Percentiles rank a stretch among this genome's conserved stretches.
These are phyloP conservation scores for Linanthus parryae DNA, from an alignment of 148 eudicot species.

Conservation along the genomic window DNA sequence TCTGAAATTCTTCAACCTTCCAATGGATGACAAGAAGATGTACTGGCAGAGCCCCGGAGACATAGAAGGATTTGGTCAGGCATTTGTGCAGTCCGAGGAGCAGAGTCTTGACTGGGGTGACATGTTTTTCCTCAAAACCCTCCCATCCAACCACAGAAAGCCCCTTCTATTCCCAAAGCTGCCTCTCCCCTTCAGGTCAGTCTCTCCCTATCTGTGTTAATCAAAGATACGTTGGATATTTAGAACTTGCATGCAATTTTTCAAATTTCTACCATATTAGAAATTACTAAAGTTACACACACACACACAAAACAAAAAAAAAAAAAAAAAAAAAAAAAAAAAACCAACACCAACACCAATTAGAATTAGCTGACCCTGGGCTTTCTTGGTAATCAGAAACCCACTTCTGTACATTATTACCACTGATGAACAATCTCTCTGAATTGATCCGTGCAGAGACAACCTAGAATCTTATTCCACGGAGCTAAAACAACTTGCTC, in stretches of 20 bases:
- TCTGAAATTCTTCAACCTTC: constrained; percentile 22
- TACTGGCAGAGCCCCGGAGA: constrained; percentile 24
- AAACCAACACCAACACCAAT: not conserved
- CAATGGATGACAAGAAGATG: constrained; percentile 25
- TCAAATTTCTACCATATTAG: not conserved
- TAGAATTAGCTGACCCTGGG: not conserved
- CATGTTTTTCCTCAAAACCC: constrained; percentile 12
- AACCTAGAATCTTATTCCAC: constrained; percentile 16
- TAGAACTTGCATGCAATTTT: not conserved
- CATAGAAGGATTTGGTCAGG: constrained; percentile 34
- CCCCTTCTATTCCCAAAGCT: constrained; percentile 24
- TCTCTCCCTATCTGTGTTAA: not conserved
- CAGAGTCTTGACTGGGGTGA: constrained; percentile 38
- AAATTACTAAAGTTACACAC: too few relatives aligned
- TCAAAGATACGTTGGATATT: too few relatives aligned
- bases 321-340: not conserved
- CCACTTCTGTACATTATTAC: not conserved
- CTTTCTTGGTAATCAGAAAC: constrained; percentile 3
- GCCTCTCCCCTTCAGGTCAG: constrained; percentile 32
- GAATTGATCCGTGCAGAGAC: too few relatives aligned
- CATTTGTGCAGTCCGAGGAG: constrained; percentile 24
- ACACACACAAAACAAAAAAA: too few relatives aligned
- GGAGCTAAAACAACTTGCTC: constrained; percentile 7
- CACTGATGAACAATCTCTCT: too few relatives aligned
- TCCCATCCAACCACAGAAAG: constrained; percentile 10